Evolutionary conservation across 2,329 filamentous ascomycete species (phyloP), one percentile per base, ranked within the genome.

Genomic region (Aspergillus sp.): DNA sequence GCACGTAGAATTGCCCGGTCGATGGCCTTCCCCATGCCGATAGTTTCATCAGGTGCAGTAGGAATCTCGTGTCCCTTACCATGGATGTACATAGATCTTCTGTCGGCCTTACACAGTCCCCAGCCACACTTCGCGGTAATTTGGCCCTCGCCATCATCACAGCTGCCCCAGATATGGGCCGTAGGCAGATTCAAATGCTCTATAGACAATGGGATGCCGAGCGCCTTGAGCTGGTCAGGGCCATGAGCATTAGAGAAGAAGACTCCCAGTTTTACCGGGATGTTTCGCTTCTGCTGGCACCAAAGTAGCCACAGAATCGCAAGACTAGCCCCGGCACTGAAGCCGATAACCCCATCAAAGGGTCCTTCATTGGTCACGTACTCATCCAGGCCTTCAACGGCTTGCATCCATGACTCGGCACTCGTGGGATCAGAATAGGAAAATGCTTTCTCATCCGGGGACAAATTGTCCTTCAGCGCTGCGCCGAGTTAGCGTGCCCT

Each of bases 301-400:
- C 63, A 22, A 11, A 63, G 32, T 36, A 71, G 54, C 29, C 59
- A 67, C 4, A 57, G 57, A 2, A 64, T 56, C 2, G 66, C 64
- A 26, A 72, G 60, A 0, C 67, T 63, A 9, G 61, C 69, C 6
- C 67, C 69, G 22, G 69, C 58, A 36, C 65, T 68, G 54, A 72
- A 72, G 6, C 67, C 70, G 12, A 72, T 61, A 10, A 72, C 58
- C 11, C 66, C 70, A 24, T 72, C 70, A 26, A 68, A 72, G 1
- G 70, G 70, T 0, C 67, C 70, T n/a, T 71, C 64, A 16, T 63
- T 61, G 7, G 63, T 46, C 24, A 72, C 58, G 50, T 65, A 59
- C 0, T 60, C 39, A 22, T 64, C 56, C 14, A 69, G 55, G 39
- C 64, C 31, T 6, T 22, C 11, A 31, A 36, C 56, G 24, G 55